phyloP scores from a whole-genome alignment of 768 basidiomycete species.

The Tylopilus balloui region DNA sequence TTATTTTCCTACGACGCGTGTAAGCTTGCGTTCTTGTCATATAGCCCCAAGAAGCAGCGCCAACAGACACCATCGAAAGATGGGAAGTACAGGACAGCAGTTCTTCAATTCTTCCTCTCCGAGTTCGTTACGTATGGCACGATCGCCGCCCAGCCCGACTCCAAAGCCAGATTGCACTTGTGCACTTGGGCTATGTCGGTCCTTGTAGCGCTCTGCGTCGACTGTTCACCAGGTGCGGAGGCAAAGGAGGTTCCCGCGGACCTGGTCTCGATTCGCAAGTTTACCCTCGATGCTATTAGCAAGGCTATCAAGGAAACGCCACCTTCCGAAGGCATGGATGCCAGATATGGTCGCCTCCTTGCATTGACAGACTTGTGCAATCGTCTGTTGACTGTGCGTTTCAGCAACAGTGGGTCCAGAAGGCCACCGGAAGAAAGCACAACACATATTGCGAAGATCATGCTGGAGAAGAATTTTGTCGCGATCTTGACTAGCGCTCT shows the following conservation, averaged over 20 bases:
- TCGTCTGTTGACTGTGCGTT: slow-evolving; percentile 78
- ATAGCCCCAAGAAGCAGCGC: slow-evolving; percentile 57
- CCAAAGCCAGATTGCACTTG: slow-evolving; percentile 53
- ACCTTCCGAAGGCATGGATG: slow-evolving; percentile 55
- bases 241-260: slow-evolving; percentile 75
- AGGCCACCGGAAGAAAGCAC: slow-evolving; percentile 67
- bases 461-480: slow-evolving; percentile 98
- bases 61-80: slow-evolving; percentile 63
- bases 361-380: slow-evolving; percentile 85
- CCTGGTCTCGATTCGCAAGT: slow-evolving; percentile 85
- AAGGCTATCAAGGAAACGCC: slow-evolving; percentile 80
- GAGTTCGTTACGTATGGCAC: slow-evolving; percentile 79
- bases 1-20: slow-evolving; percentile 90
- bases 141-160: slow-evolving; percentile 57
- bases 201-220: slow-evolving; percentile 89
- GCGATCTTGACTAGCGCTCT: slow-evolving; percentile 81
- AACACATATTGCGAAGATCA: slow-evolving; percentile 92
- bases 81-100: slow-evolving; percentile 56
- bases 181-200: slow-evolving; percentile 89
- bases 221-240: slow-evolving; percentile 61
- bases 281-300: slow-evolving; percentile 84
- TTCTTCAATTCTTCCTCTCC: slow-evolving; percentile 76
- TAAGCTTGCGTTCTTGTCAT: slow-evolving; percentile 84
- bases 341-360: slow-evolving; percentile 82
- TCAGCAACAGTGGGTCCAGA: slow-evolving; percentile 47